Percentiles rank a stretch among this genome's conserved stretches.
These are phyloP conservation scores for Berkeleyomyces rouxiae DNA, from an alignment of 2,329 filamentous ascomycete species.

Conservation along the genomic window DNA sequence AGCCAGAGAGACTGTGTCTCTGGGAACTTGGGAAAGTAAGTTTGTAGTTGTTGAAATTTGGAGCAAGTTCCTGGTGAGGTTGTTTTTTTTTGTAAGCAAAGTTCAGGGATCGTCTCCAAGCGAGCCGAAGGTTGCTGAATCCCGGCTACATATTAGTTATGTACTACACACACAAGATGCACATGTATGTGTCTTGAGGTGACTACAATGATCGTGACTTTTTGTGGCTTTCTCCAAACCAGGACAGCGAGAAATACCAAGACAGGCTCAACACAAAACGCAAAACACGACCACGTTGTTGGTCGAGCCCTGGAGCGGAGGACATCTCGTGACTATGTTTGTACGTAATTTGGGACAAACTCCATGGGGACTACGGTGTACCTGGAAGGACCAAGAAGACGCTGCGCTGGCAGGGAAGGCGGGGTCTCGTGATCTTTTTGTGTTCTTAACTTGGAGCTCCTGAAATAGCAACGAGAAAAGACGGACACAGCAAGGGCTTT, in stretches of 20 bases:
- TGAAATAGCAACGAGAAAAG: background rate
- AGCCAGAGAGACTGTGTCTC: background rate
- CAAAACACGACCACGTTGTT: background rate
- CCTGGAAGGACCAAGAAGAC: background rate
- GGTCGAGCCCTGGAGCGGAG: background rate
- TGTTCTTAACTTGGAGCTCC: background rate
- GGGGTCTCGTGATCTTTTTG: background rate
- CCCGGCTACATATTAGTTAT: background rate
- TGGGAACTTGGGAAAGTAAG: background rate
- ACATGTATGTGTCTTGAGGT: background rate
- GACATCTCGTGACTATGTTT: background rate
- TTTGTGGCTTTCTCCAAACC: background rate
- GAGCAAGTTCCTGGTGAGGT: background rate
- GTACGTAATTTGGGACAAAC: background rate
- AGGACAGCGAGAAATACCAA: background rate
- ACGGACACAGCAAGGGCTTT: background rate
- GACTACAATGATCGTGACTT: background rate
- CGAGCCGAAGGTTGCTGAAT: background rate
- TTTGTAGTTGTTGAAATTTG: background rate
- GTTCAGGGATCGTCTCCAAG: background rate
- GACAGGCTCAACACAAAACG: background rate
- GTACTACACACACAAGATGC: background rate
- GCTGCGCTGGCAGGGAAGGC: background rate
- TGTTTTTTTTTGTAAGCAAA: background rate
- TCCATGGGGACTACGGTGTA: background rate